Evolutionary conservation across 495 filamentous ascomycete species (phyloP), one percentile per base, ranked within the genome.

Genomic region (Podospora anserina): DNA sequence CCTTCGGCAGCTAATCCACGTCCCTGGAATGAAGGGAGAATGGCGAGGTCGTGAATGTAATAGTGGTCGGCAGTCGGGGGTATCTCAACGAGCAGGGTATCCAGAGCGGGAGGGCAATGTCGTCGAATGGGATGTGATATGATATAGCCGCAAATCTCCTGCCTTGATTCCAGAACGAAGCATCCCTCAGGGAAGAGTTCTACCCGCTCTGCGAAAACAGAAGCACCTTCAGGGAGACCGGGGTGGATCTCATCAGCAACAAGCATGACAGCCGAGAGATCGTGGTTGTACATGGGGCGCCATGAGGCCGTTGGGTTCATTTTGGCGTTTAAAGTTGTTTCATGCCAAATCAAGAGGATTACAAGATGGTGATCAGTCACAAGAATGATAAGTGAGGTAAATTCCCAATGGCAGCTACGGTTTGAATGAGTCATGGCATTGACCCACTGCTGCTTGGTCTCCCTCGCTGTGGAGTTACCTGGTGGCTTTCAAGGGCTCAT

Each of bases 41-140:
- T 67, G 49, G 74, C 78, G 20, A 81, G 56, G 69, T 80, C 79
- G 66, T 81, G 79, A 55, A 81, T 75, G 65, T 81, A 81, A 55
- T 76, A 80, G 73, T 78, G 74, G 55, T 80, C 71, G 19, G 73
- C 75, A 49, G 74, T 74, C 0, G 19, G 27, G 2, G 73, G 53
- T 5, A 76, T 76, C 63, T 63, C 69, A 2, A 69, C 76, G 2
- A 81, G 71, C 30, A 77, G 30, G 23, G 58, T 70, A 66, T 79
- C 63, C n/a, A 81, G 70, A 4, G 73, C 73, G 0, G 78, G 79
- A 6, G 75, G 79, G 60, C 75, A 67, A 61, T 66, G 39, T 6
- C 49, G 67, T 59, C 68, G 73, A 70, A 81, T 79, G 53, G 79
- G 78, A 59, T 78, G 76, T 11, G 77, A 80, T 44, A 81, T 73